Evolutionary conservation across 495 filamentous ascomycete species (phyloP), one percentile per base, ranked within the genome.

Genomic region (Chaetomium fimeti): DNA sequence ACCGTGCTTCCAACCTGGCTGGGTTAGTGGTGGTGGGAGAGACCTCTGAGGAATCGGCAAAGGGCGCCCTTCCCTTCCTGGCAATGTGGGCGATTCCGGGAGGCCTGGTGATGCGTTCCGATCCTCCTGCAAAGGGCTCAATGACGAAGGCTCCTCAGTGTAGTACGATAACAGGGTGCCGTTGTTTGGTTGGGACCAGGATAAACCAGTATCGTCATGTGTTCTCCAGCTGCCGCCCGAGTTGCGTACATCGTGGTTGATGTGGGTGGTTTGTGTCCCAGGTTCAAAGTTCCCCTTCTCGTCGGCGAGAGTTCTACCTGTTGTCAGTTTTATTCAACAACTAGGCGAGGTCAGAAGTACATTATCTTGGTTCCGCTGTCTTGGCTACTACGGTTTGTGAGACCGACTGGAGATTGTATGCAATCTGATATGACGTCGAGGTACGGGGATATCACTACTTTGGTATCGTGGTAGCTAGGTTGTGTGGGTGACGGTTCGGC

Each of bases 341-440:
- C 32, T 36, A 11, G 12, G 8, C 32, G 7, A 20, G 25, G 0
- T 49, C 20, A 11, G 4, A 11, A n/a, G 47, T 24, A 25, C 20
- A 22, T 13, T 24, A 20, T 49, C 8, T 49, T 24, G 5, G 6
- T 7, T 24, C n/a, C 22, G 1, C 22, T 24, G 22, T 24, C 47
- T 24, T 49, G 40, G 13, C 40, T 43, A 6, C 11, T 43, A 15
- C 40, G 32, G 12, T 36, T 36, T 36, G 32, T 13, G 40, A 18
- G 40, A 18, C 40, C 18, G 40, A 16, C 42, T 5, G 29, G 29
- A 2, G 7, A 20, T 16, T n/a, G 22, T 32, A 59, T 4, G 13
- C 45, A 66, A 16, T 22, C 42, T 12, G 32, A 22, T 12, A 73
- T 53, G 15, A 63, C 63, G 12, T 68, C 55, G 24, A 73, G 45